These are phyloP conservation scores for Macrophomina pseudophaseolina DNA, from an alignment of 2,329 filamentous ascomycete genomes.

Conservation along the genomic window DNA sequence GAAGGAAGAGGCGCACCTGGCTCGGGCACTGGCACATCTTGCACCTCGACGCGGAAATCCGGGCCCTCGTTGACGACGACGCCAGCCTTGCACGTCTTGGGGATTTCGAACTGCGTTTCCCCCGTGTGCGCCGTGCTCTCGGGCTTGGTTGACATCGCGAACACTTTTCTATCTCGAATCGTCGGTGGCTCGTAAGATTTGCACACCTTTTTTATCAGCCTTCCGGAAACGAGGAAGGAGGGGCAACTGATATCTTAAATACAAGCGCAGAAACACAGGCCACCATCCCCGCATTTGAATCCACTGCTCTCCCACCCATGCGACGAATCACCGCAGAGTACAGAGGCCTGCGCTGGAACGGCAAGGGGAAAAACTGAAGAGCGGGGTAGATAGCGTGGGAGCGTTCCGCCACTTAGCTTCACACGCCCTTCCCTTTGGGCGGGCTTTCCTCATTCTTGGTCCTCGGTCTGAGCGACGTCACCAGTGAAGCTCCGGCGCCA, in stretches of 20 bases:
- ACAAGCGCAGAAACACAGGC: not conserved
- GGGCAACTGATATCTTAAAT: not conserved
- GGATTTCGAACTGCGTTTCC: conserved; percentile 45
- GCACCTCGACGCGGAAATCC: conserved; percentile 54
- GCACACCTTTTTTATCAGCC: not conserved
- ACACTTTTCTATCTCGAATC: not conserved
- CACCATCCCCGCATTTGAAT: not conserved
- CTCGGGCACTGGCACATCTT: conserved; percentile 54
- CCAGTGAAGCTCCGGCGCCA: too few species aligned
- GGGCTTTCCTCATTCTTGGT: too few species aligned
- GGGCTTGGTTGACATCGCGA: conserved; percentile 15
- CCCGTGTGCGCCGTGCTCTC: not conserved
- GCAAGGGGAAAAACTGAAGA: too few species aligned
- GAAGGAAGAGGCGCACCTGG: conserved; percentile 42
- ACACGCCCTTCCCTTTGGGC: too few species aligned
- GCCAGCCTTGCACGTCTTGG: conserved; percentile 58
- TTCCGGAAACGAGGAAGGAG: not conserved
- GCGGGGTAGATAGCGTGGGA: too few species aligned
- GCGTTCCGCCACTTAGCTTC: too few species aligned
- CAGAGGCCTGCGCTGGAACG: too few species aligned
- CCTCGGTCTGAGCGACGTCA: too few species aligned
- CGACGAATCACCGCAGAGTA: not conserved
- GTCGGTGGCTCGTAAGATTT: not conserved
- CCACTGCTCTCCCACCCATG: not conserved
- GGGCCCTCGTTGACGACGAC: conserved; percentile 59